These are phyloP conservation scores for Aegle marmelos DNA, from an alignment of 345 rosid species.

Conservation along the genomic window DNA sequence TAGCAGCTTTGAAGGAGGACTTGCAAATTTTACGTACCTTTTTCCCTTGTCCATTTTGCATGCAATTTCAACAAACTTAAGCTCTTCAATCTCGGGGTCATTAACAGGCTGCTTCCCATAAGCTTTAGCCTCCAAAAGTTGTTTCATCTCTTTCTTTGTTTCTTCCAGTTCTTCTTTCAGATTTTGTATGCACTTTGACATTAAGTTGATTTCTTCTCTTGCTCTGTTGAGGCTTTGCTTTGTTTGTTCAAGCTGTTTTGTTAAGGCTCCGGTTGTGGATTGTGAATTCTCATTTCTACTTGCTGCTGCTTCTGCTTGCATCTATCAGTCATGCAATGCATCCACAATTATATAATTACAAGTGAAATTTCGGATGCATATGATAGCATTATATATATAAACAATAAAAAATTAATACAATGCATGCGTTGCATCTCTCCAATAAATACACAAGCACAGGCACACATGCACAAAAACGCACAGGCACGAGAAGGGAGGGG, in stretches of 20 bases:
- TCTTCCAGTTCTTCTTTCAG: not conserved
- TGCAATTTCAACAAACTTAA: constrained; percentile 6
- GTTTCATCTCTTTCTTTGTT: constrained; percentile 3
- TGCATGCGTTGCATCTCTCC: too few relatives aligned
- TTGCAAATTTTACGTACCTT: not conserved
- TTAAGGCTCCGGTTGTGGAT: constrained; percentile 1
- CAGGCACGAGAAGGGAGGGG: not conserved
- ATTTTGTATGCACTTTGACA: not conserved
- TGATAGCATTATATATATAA: too few relatives aligned
- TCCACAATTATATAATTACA: not conserved
- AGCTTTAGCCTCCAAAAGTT: not conserved
- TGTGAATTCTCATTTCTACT: not conserved
- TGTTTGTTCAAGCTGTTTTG: not conserved
- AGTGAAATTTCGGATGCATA: not conserved
- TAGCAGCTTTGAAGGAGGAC: not conserved
- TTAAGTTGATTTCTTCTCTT: constrained; percentile 1
- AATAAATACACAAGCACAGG: too few relatives aligned
- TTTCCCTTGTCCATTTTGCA: not conserved
- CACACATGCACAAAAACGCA: too few relatives aligned
- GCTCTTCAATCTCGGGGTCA: constrained; percentile 5
- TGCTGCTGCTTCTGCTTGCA: constrained; percentile 1
- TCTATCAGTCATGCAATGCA: not conserved
- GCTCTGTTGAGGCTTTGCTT: not conserved
- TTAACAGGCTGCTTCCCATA: not conserved
- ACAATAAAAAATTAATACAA: too few relatives aligned